Evolutionary conservation across 2,329 filamentous ascomycete species (phyloP), one percentile per base, ranked within the genome.

Genomic region (Venturiaceae sp.): DNA sequence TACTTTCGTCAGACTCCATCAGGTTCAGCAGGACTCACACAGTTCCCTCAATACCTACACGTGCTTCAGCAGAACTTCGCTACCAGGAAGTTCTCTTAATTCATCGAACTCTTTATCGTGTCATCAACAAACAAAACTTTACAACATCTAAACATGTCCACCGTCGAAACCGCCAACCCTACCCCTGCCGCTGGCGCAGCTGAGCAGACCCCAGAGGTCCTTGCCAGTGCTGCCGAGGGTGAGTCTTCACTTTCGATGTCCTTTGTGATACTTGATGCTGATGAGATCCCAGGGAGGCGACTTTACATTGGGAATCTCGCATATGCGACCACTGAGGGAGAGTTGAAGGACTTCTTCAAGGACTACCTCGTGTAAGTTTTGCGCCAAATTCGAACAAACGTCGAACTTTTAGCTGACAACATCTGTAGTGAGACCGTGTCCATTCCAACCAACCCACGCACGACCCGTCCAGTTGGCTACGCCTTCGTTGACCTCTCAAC

Each of bases 251-350:
- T 23, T 32, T 41, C 39, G 23, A 52, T 23, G 16, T 34, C 37
- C 21, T 30, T 50, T 33, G 28, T 36, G n/a, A 52, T 36, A 19
- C 26, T 30, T 6, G 23, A 36, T 11, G 34, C 44, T 50, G 44
- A 58, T 39, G 23, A 32, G 34, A 57, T 34, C 55, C 28, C 36
- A 58, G 57, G 57, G 39, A 53, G 94, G 82, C 90, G 94, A 81
- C 88, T 99, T 72, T 99, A 99, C 82, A 97, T 99, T 82, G 94
- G 94, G 83, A 99, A 99, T 84, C 89, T 99, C 85, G 94, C 94
- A 72, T 99, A 99, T 78, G 92, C 92, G 87, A 97, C 94, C 86
- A 96, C 91, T 77, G 94, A 97, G 89, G 94, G 89, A 87, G 91
- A 96, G 87, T 90, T 99, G 84, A 96, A 95, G 84, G 89, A 94